phyloP scores from a whole-genome alignment of 2,329 filamentous ascomycete genomes.

The Calonectria honghensis region DNA sequence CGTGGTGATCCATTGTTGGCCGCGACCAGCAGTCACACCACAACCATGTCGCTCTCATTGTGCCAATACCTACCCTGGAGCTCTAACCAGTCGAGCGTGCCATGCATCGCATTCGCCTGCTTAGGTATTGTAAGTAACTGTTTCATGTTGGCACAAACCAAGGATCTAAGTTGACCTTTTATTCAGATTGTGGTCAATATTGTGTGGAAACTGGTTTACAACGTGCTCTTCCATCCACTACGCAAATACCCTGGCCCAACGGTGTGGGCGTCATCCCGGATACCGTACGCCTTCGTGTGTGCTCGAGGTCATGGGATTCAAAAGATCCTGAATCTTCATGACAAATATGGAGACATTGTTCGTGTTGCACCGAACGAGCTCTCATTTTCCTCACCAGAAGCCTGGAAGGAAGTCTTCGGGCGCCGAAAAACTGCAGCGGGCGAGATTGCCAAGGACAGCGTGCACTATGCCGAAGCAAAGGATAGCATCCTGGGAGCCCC shows the following conservation, averaged over 20 bases:
- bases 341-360: conserved; percentile 6
- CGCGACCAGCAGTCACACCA: neutral
- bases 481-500: conserved; percentile 12
- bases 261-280: neutral
- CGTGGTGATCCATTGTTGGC: too few relatives aligned
- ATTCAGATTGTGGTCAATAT: neutral
- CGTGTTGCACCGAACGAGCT: conserved; percentile 1
- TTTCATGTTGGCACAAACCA: too few relatives aligned
- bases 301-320: neutral
- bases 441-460: conserved; percentile 17
- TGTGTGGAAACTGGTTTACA: neutral
- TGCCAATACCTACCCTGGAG: neutral
- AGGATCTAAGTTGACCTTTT: neutral
- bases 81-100: neutral
- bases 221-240: neutral
- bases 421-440: neutral
- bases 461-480: conserved; percentile 12
- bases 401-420: conserved; percentile 11
- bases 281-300: neutral
- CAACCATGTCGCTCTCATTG: neutral
- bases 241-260: conserved; percentile 1
- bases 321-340: neutral
- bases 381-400: conserved; percentile 1
- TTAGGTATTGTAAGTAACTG: neutral
- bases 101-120: neutral